Evolutionary conservation across 495 filamentous ascomycete species (phyloP), one percentile per base, ranked within the genome.

Genomic region (Apiosordaria backusii): DNA sequence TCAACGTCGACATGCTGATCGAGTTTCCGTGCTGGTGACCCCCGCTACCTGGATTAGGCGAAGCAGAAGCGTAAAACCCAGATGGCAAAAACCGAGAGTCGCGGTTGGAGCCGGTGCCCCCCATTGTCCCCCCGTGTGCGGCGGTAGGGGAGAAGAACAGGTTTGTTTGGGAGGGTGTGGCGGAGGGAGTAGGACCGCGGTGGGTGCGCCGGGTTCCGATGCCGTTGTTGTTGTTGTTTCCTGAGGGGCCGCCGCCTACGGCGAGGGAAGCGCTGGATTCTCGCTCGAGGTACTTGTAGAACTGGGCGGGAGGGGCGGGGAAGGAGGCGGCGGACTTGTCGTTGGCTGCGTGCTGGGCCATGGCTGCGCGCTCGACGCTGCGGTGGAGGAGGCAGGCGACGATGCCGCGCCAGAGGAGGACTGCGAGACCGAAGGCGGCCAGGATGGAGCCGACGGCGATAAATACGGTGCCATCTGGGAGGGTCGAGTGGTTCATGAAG

Each of bases 101-200:
- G 81, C 85, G 82, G 80, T 92, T 85, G 63, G 72, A 70, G 50
- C 73, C 73, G 16, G 77, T 76, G n/a, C 83, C 73, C 23, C 72
- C 75, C 10, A 76, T 72, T 1, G 77, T 65, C 4, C 64, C 35
- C 21, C 71, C 61, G 29, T 70, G 60, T 50, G 69, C n/a, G 77
- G 94, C 94, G 1, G 95, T 98, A 0, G 95, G 95, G 1, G 92
- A 97, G 78, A 96, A 99, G 85, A 99, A 99, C 4, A 99, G 85
- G 50, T 85, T 89, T 62, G 82, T 71, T 74, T 82, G 71, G 77
- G 84, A 81, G 69, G 79, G 72, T 58, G 81, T 79, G 27, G 77
- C 68, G 55, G 86, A 78, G 55, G 78, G 75, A 35, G 78, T 78
- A 23, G 79, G 73, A 40, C 75, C 74, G 52, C 78, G 76, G 66